These are phyloP conservation scores for Penicillium coprophilum DNA, from an alignment of 495 filamentous ascomycete species.

Conservation along the genomic window DNA sequence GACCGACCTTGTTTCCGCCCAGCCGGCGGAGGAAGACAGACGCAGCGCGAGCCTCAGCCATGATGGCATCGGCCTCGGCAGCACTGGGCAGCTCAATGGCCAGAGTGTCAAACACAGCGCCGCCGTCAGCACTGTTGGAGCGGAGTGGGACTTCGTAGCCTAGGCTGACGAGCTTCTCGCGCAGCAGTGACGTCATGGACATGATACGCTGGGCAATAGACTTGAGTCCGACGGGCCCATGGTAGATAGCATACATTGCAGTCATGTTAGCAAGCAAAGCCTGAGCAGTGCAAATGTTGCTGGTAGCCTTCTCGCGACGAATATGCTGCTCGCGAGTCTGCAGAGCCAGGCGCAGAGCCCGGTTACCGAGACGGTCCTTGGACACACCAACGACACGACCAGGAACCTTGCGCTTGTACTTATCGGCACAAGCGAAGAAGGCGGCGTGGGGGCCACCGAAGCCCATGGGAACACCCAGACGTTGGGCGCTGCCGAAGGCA, in stretches of 20 bases:
- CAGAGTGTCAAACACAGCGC: conserved; percentile 77
- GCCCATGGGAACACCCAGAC: conserved; percentile 91
- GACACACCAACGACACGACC: conserved; percentile 91
- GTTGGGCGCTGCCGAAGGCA: conserved; percentile 93
- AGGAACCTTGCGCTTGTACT: conserved; percentile 95
- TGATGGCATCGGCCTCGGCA: conserved; percentile 22
- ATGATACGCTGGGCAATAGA: conserved; percentile 79
- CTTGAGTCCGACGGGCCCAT: conserved; percentile 83
- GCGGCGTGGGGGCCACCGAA: conserved; percentile 95
- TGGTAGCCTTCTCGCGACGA: conserved; percentile 94
- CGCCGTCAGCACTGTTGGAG: conserved; percentile 51
- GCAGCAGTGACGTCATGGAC: conserved; percentile 66
- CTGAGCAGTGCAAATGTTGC: conserved; percentile 98
- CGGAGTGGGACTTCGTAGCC: conserved; percentile 63
- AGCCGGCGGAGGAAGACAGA: conserved; percentile 64
- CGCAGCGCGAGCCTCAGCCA: conserved; percentile 49
- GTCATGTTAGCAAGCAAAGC: conserved; percentile 96
- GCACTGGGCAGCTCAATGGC: conserved; percentile 58
- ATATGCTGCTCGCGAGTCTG: conserved; percentile 98
- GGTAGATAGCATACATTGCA: conserved; percentile 96
- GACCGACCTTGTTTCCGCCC: conserved; percentile 58
- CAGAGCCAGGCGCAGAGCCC: conserved; percentile 82
- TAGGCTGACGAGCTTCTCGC: conserved; percentile 61
- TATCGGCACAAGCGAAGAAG: conserved; percentile 92
- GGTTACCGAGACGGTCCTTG: conserved; percentile 83